Evolutionary conservation across 2,329 filamentous ascomycete species (phyloP).

Genomic region (Xylariales sp.): DNA sequence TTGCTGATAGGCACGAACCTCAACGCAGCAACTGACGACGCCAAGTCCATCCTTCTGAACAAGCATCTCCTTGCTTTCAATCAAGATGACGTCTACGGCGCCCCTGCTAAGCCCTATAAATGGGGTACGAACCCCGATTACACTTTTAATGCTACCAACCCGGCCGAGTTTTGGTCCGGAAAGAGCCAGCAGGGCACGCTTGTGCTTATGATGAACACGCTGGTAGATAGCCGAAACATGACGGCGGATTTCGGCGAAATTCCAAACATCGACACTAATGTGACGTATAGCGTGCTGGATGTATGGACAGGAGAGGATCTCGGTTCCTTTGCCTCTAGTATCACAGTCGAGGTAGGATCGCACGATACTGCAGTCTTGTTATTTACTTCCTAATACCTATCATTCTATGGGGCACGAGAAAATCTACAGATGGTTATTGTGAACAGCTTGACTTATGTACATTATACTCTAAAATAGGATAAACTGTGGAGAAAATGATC

Average conservation of each 20-base stretch:
- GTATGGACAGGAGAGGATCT: constrained; percentile 59
- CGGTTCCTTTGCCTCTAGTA: constrained; percentile 40
- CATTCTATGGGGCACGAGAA: too few relatives aligned
- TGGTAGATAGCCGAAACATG: constrained; percentile 50
- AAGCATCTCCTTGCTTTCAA: constrained; percentile 55
- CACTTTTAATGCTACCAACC: constrained; percentile 60
- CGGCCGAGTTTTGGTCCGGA: constrained; percentile 63
- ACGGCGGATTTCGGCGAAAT: constrained; percentile 57
- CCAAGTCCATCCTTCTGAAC: constrained; percentile 58
- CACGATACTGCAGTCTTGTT: constrained; percentile 35
- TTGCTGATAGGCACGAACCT: constrained; percentile 61
- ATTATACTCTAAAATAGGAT: too few relatives aligned
- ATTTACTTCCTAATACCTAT: constrained; percentile 12
- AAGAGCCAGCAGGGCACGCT: constrained; percentile 56
- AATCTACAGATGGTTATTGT: too few relatives aligned
- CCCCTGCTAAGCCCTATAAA: constrained; percentile 58
- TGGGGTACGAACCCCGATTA: constrained; percentile 63
- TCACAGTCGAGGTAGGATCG: constrained; percentile 29
- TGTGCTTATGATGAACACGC: constrained; percentile 61
- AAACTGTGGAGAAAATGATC: too few relatives aligned
- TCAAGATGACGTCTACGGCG: constrained; percentile 58
- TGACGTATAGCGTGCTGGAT: constrained; percentile 56
- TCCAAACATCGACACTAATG: constrained; percentile 51
- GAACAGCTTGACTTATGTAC: too few relatives aligned
- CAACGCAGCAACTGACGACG: constrained; percentile 50